Percentiles rank a stretch among this genome's conserved stretches.
phyloP scores from a whole-genome alignment of 768 basidiomycete genomes.

The Cyathus striatus region DNA sequence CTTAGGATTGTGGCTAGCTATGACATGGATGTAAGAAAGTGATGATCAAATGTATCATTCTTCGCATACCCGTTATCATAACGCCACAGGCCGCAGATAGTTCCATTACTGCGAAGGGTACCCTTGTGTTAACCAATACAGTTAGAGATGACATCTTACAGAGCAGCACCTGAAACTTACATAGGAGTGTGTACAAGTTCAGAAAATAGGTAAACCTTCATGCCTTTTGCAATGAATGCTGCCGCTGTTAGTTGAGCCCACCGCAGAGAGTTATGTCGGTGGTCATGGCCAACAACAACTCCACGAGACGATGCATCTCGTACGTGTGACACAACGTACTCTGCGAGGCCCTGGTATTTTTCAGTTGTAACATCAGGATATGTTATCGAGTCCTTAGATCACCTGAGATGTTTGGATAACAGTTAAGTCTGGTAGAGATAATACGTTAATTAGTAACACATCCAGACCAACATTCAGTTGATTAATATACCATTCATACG shows the following conservation, averaged over 20 bases:
- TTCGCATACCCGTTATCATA: conserved; percentile 75
- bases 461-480: neutral
- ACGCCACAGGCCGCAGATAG: conserved; percentile 75
- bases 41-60: conserved; percentile 3
- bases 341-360: conserved; percentile 60
- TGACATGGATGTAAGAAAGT: conserved; percentile 22
- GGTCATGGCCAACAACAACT: conserved; percentile 83
- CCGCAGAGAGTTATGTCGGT: conserved; percentile 70
- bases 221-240: conserved; percentile 56
- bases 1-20: conserved; percentile 89
- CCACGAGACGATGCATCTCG: conserved; percentile 52
- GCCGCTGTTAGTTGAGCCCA: conserved; percentile 77
- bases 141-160: no score
- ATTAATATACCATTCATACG: conserved; percentile 67
- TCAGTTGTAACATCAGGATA: neutral
- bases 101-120: conserved; percentile 70
- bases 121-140: no score
- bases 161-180: conserved; percentile 38
- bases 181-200: conserved; percentile 80
- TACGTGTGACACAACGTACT: conserved; percentile 58
- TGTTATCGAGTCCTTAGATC: conserved; percentile 4
- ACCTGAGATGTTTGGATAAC: conserved; percentile 82
- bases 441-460: neutral
- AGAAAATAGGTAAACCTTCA: conserved; percentile 65
- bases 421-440: conserved; percentile 50